Conservation (phyloP, 2,329 filamentous ascomycete genomes). For the Trichoderma afroharzianum region DNA sequence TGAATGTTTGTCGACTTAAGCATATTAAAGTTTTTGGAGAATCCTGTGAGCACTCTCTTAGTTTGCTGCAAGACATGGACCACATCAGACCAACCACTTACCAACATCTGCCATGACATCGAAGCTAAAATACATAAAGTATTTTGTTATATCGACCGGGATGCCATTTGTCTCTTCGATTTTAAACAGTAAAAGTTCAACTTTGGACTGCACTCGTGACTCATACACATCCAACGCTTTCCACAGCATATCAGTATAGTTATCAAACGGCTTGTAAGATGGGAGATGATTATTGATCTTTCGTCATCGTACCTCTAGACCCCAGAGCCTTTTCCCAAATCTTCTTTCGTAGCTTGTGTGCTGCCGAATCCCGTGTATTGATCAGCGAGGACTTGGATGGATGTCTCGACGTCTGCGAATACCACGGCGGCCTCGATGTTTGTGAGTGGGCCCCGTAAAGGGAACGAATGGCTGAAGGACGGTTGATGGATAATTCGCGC, state of each 20-base stretch:
- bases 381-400: constrained; percentile 30
- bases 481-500: neutral
- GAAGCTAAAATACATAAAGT: constrained; percentile 36
- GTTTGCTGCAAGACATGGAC: neutral
- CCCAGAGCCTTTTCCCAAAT: neutral
- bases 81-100: neutral
- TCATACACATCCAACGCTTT: neutral
- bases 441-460: neutral
- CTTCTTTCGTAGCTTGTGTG: neutral
- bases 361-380: constrained; percentile 25
- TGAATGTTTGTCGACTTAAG: neutral
- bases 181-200: neutral
- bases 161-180: constrained; percentile 16
- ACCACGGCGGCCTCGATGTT: neutral
- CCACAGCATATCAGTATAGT: neutral
- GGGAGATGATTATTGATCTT: neutral
- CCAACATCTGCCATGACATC: constrained; percentile 42
- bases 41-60: neutral
- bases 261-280: neutral
- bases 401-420: constrained; percentile 19
- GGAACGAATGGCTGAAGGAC: neutral
- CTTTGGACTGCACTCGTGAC: neutral
- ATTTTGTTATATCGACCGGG: constrained; percentile 28
- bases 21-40: neutral
- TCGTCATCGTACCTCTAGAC: neutral